Evolutionary conservation across 495 filamentous ascomycete genomes (phyloP).

Genomic region (Pyronema omphalodes): DNA sequence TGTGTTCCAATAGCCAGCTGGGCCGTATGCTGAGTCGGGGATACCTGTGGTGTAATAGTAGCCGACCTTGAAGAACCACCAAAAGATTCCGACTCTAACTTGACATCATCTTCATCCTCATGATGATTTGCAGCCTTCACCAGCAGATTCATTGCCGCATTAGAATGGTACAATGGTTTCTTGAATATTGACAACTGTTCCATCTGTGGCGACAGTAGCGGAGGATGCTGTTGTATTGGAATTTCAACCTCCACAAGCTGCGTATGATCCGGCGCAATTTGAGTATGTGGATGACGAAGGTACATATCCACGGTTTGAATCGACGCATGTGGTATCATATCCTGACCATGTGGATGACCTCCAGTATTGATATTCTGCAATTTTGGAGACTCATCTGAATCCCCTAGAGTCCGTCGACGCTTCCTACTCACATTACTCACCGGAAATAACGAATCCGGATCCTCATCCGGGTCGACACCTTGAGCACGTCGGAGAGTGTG

Average conservation of each 20-base stretch:
- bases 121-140: too few relatives aligned
- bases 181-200: too few relatives aligned
- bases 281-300: too few relatives aligned
- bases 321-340: neutral
- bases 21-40: neutral
- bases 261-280: too few relatives aligned
- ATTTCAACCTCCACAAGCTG: too few relatives aligned
- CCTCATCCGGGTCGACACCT: constrained; percentile 26
- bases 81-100: too few relatives aligned
- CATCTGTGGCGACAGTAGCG: too few relatives aligned
- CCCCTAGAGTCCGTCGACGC: neutral
- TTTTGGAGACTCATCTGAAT: constrained; percentile 1
- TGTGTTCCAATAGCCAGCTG: neutral
- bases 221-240: too few relatives aligned
- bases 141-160: too few relatives aligned
- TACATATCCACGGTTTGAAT: neutral
- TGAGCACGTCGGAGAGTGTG: constrained; percentile 33
- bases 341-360: neutral
- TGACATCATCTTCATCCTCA: too few relatives aligned
- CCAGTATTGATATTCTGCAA: constrained; percentile 1
- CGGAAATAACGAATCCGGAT: constrained; percentile 9
- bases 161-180: too few relatives aligned
- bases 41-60: neutral
- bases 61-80: too few relatives aligned
- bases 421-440: neutral